Conservation (phyloP, 257 asterid genomes). For the Orobanche coerulescens region DNA sequence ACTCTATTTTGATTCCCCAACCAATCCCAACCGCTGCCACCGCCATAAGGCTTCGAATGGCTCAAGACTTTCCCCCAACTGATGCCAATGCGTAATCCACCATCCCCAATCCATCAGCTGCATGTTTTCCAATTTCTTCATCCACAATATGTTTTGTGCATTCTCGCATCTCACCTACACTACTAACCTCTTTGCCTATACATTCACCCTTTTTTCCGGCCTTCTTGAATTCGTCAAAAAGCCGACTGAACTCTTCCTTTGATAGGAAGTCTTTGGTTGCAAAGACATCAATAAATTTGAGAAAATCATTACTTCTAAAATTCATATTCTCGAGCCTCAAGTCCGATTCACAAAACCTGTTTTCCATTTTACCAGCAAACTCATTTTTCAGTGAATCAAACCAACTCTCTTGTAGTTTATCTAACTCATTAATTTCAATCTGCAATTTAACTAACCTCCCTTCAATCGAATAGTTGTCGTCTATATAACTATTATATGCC, state of each 20-base stretch:
- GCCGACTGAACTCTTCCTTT: conserved; percentile 52
- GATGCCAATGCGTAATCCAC: conserved; percentile 74
- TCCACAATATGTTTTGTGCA: conserved; percentile 59
- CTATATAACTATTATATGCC: too few species aligned
- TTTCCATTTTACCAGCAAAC: conserved; percentile 40
- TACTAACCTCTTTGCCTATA: conserved; percentile 29
- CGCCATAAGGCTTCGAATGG: conserved; percentile 58
- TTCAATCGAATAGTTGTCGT: too few species aligned
- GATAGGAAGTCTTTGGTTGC: conserved; percentile 39
- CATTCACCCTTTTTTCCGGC: conserved; percentile 22
- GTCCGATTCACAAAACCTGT: conserved; percentile 31
- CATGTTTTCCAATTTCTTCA: conserved; percentile 72
- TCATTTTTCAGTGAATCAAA: conserved; percentile 44
- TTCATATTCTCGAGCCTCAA: conserved; percentile 54
- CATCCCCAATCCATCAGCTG: conserved; percentile 85
- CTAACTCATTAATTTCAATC: too few species aligned
- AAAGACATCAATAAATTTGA: conserved; percentile 53
- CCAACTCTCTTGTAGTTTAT: too few species aligned
- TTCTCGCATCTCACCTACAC: conserved; percentile 52
- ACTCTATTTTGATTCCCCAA: conserved; percentile 19
- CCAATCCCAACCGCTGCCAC: conserved; percentile 23
- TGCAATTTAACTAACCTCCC: too few species aligned
- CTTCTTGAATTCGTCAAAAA: conserved; percentile 58
- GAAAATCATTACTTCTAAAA: conserved; percentile 45
- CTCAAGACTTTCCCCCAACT: conserved; percentile 68